These are phyloP conservation scores for Myotisia sp. DNA, from an alignment of 2,329 filamentous ascomycete genomes.

Conservation along the genomic window DNA sequence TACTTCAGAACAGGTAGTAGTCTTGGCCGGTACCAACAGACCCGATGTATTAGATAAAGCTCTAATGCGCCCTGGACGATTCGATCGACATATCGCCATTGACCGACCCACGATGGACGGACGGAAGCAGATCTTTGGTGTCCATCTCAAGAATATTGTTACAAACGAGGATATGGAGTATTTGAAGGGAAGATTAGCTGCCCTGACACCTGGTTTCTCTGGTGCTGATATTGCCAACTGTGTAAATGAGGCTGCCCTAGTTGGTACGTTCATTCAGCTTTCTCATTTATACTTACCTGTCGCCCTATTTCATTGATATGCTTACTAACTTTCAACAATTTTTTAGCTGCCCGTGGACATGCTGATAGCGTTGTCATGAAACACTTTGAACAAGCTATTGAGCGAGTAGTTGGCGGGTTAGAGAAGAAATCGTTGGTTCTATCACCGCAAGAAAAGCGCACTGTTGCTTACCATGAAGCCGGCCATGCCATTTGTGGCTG, in stretches of 20 bases:
- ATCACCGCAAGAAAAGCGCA: conserved; percentile 83
- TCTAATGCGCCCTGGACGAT: conserved; percentile 88
- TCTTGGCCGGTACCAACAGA: conserved; percentile 90
- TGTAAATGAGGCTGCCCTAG: conserved; percentile 90
- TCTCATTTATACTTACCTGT: too few species aligned
- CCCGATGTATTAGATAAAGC: conserved; percentile 91
- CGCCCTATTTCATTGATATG: not conserved
- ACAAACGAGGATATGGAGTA: conserved; percentile 81
- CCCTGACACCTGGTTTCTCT: conserved; percentile 88
- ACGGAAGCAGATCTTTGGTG: conserved; percentile 86
- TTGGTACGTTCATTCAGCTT: conserved; percentile 48
- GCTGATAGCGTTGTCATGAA: conserved; percentile 70
- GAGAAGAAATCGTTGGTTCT: conserved; percentile 96
- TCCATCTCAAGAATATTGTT: conserved; percentile 88
- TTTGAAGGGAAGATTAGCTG: conserved; percentile 74
- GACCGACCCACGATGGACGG: conserved; percentile 95
- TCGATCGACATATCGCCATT: conserved; percentile 91
- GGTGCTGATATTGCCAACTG: conserved; percentile 98
- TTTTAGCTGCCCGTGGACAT: conserved; percentile 62
- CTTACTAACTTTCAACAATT: conserved; percentile 4
- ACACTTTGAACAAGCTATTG: conserved; percentile 95
- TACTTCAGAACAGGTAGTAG: conserved; percentile 88
- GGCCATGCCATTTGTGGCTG: conserved; percentile 97
- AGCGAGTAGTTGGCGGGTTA: conserved; percentile 87
- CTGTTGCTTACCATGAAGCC: conserved; percentile 94